Conservation (phyloP, 176 grass and related monocot genomes). For the Zizania latifolia region DNA sequence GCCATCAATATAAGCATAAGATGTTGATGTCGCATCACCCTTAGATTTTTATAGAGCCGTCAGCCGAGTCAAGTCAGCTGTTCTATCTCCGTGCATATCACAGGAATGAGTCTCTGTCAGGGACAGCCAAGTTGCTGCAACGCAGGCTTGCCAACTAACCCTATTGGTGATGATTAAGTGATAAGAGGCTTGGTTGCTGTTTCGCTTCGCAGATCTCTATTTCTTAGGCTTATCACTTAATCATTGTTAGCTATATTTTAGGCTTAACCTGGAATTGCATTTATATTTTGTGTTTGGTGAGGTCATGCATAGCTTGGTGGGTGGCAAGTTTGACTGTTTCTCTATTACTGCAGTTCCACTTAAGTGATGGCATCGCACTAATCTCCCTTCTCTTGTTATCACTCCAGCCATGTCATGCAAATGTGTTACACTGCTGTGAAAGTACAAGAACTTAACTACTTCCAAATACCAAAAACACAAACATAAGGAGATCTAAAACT, state of each 20-base stretch:
- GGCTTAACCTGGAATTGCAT: background rate
- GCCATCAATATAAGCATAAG: background rate
- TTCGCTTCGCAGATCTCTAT: background rate
- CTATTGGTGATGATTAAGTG: background rate
- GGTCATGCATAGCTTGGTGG: background rate
- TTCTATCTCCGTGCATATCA: background rate
- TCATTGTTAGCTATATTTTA: slow-evolving; percentile 7
- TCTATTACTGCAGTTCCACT: slow-evolving; percentile 20
- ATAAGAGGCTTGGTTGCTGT: too few relatives aligned
- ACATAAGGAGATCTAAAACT: background rate
- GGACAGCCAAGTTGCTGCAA: background rate
- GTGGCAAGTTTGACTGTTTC: slow-evolving; percentile 2
- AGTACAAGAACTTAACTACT: background rate
- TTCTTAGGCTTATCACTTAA: background rate
- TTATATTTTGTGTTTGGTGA: slow-evolving; percentile 12
- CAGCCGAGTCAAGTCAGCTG: background rate
- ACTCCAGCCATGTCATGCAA: background rate
- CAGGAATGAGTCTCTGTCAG: background rate
- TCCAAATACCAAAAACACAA: background rate
- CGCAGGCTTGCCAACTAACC: background rate
- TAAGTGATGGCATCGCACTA: background rate
- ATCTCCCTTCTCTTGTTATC: background rate
- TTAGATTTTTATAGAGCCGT: background rate
- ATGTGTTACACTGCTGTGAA: background rate
- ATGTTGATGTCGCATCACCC: background rate